These are phyloP conservation scores for Podospora didyma DNA, from an alignment of 495 filamentous ascomycete species.

Conservation along the genomic window DNA sequence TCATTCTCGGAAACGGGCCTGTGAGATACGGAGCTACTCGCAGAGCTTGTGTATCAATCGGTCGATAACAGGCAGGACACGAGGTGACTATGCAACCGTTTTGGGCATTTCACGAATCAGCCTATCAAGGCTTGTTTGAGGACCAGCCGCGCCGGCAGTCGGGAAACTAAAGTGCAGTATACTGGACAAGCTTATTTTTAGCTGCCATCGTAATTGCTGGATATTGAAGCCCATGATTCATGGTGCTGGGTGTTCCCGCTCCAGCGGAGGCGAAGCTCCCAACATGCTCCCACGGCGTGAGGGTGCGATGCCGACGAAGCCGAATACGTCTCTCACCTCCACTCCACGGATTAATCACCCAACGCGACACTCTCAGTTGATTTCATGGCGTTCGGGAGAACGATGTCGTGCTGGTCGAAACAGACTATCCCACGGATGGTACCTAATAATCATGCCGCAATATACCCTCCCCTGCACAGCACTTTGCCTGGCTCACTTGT, in stretches of 20 bases:
- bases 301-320: neutral
- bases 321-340: neutral
- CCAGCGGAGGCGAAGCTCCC: constrained; percentile 15
- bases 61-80: neutral
- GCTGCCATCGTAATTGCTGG: constrained; percentile 9
- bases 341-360: too few species aligned
- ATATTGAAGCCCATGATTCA: constrained; percentile 8
- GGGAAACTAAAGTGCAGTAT: constrained; percentile 3
- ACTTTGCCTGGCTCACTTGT: too few species aligned
- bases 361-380: too few species aligned
- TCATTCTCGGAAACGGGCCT: neutral
- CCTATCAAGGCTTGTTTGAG: constrained; percentile 14
- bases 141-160: constrained; percentile 14
- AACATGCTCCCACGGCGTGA: neutral
- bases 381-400: too few species aligned
- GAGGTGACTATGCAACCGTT: neutral
- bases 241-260: constrained; percentile 14
- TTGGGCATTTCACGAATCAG: constrained; percentile 14
- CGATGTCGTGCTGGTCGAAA: too few species aligned
- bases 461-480: too few species aligned
- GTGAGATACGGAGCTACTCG: neutral
- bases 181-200: constrained; percentile 17
- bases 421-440: too few species aligned
- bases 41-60: neutral
- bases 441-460: too few species aligned